Conservation (phyloP, 2,329 filamentous ascomycete genomes). For the Aspergillus sp. region DNA sequence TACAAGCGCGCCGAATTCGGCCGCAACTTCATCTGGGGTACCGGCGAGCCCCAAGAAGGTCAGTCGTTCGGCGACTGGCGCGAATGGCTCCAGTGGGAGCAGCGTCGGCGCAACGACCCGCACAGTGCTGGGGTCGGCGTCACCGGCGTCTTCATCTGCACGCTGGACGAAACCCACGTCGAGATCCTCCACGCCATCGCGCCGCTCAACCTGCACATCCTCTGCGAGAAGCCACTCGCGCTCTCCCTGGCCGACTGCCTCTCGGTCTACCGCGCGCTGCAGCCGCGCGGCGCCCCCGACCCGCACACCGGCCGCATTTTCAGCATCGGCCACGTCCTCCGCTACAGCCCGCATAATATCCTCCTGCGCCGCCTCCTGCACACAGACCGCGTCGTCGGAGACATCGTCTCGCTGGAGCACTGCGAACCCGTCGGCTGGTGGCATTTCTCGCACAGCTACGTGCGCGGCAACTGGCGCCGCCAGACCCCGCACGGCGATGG, state of each 20-base stretch:
- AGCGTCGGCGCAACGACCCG: conserved; percentile 49
- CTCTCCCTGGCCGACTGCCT: conserved; percentile 77
- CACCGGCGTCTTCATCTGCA: conserved; percentile 69
- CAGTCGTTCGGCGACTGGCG: conserved; percentile 73
- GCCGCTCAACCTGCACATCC: conserved; percentile 70
- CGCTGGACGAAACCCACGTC: conserved; percentile 84
- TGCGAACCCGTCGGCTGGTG: conserved; percentile 95
- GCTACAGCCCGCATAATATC: conserved; percentile 92
- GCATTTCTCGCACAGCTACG: conserved; percentile 90
- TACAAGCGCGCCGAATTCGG: conserved; percentile 76
- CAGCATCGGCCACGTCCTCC: conserved; percentile 88
- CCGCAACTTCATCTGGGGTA: conserved; percentile 69
- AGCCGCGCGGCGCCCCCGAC: not conserved
- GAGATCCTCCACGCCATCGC: conserved; percentile 75
- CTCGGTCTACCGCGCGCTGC: conserved; percentile 56
- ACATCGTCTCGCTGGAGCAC: conserved; percentile 82
- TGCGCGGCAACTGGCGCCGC: conserved; percentile 89
- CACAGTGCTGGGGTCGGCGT: conserved; percentile 45
- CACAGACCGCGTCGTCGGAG: conserved; percentile 73
- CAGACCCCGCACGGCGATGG: conserved; percentile 69
- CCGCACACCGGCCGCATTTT: conserved; percentile 55
- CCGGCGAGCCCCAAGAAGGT: conserved; percentile 51
- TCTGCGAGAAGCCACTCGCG: conserved; percentile 93
- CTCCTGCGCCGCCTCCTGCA: conserved; percentile 75
- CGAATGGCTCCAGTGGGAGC: conserved; percentile 74